Percentiles rank a stretch among this genome's conserved stretches.
These are phyloP conservation scores for Naganishia liquefaciens DNA, from an alignment of 1,284 basidiomycete species.

Conservation along the genomic window DNA sequence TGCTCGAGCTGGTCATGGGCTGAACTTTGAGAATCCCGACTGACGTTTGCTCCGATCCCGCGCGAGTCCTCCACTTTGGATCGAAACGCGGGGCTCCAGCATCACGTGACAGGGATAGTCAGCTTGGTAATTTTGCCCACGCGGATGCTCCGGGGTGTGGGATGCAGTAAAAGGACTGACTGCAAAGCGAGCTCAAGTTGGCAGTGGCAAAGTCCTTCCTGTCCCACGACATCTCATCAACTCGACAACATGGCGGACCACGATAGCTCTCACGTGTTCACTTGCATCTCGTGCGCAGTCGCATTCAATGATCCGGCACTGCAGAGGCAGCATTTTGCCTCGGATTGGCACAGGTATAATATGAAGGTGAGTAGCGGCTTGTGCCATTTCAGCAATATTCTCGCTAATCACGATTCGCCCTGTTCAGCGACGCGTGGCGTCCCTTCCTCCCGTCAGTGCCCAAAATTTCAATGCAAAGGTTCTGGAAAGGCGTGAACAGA, in stretches of 20 bases:
- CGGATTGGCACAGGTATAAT: constrained; percentile 96
- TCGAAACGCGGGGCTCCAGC: constrained; percentile 6
- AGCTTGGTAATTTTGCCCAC: constrained; percentile 25
- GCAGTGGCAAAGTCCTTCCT: not conserved
- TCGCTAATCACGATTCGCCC: not conserved
- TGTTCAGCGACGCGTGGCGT: constrained; percentile 75
- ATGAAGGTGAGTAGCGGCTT: constrained; percentile 64
- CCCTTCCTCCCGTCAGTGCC: constrained; percentile 79
- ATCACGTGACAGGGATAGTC: constrained; percentile 16
- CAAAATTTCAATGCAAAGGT: constrained; percentile 87
- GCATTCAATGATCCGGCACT: constrained; percentile 82
- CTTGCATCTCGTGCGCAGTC: constrained; percentile 89
- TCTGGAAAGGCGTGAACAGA: constrained; percentile 72
- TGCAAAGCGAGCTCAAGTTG: not conserved
- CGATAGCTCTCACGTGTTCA: constrained; percentile 60
- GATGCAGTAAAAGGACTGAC: constrained; percentile 14
- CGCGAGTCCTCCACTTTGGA: not conserved
- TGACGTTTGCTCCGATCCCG: constrained; percentile 9
- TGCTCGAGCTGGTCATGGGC: no score
- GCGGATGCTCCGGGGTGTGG: not conserved
- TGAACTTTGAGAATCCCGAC: no score
- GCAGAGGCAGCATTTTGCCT: constrained; percentile 87
- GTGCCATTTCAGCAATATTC: not conserved
- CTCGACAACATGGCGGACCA: constrained; percentile 21
- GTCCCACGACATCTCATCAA: not conserved